These are phyloP conservation scores for Mycothermus thermophilus DNA, from an alignment of 495 filamentous ascomycete genomes.

Conservation along the genomic window DNA sequence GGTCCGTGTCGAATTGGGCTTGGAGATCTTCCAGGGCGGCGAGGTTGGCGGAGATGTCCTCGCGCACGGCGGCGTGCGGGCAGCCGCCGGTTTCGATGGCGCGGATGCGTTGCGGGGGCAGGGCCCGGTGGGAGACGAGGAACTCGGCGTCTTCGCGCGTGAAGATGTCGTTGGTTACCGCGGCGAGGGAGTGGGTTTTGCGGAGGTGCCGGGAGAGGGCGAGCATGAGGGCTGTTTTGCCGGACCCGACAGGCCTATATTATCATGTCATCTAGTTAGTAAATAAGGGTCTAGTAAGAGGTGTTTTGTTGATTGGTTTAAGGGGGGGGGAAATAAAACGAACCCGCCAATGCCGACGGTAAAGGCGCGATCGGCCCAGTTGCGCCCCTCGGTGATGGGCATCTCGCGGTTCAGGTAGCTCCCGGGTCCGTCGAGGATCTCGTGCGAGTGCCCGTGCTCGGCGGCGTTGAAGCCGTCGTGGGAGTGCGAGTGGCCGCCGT, in stretches of 20 bases:
- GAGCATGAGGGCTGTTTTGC: constrained; percentile 94
- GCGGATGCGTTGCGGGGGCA: constrained; percentile 67
- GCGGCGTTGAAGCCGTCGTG: constrained; percentile 47
- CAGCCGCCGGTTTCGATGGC: constrained; percentile 98
- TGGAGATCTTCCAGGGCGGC: constrained; percentile 84
- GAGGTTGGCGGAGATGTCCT: constrained; percentile 90
- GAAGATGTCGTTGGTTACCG: constrained; percentile 99
- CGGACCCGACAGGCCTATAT: constrained; percentile 81
- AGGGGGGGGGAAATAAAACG: neutral
- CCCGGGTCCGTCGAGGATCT: constrained; percentile 89
- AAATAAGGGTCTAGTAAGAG: neutral
- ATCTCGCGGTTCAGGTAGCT: constrained; percentile 84
- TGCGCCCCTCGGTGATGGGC: constrained; percentile 73
- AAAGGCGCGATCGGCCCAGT: constrained; percentile 86
- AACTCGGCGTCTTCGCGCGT: constrained; percentile 97
- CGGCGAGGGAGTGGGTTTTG: constrained; percentile 67
- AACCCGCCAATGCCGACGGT: constrained; percentile 96
- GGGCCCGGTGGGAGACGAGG: constrained; percentile 71
- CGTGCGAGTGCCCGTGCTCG: constrained; percentile 90
- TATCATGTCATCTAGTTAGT: neutral
- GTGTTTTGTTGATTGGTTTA: neutral
- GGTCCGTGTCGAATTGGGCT: constrained; percentile 49
- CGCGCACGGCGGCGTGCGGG: constrained; percentile 92
- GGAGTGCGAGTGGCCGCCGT: constrained; percentile 19
- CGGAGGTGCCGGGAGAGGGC: constrained; percentile 71